Base-by-base conservation (phyloP, 257 asterid species). In the Petunia secreta region DNA sequence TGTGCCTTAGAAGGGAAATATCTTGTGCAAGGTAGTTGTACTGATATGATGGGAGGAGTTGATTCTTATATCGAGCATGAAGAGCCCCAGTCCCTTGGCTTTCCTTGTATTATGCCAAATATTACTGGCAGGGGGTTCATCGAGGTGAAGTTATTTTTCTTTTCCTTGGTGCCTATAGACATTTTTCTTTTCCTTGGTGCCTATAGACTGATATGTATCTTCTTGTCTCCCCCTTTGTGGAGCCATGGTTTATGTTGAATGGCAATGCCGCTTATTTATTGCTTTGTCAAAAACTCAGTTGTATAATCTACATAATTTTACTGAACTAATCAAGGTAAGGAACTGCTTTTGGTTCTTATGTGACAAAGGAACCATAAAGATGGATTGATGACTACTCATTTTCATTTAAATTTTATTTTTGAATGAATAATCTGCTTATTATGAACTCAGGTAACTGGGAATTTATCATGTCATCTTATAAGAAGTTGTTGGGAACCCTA, bases 101-200 rank as follows among this genome's bases (percentile, higher is more conserved):
- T 93, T 85, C 84, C 91, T 9, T 93, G 97, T 81, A 57, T 54
- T 8, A 85, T 92, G 68, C 97, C 98, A 53, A 81, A 88, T 81
- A 84, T 86, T 75, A 87, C 83, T 39, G 97, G 97, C 83, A 92
- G 99, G 88, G 99, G 99, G 62, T 95, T 93, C 82, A 84, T 95
- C 55, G 99, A 95, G 98, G 98, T 94, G 75, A 41, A 48, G 25
- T 78, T 58, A 53, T 68, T 60, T 38, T 68, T 68, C 37, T 66
- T 39, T 68, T 43, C 36, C 10, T 68, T 68, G 2, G 63, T 59
- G 25, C 39, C 64, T 7, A 58, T n/a, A 53, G n/a, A n/a, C 38
- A 5, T 10, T 59, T 59, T n/a, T 68, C 37, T 66, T 39, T 68
- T 43, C 36, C 10, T 68, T 68, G 2, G 63, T 59, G 25, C 39